These are phyloP conservation scores for Xylaria sp. DNA, from an alignment of 2,329 filamentous ascomycete species.

Conservation along the genomic window DNA sequence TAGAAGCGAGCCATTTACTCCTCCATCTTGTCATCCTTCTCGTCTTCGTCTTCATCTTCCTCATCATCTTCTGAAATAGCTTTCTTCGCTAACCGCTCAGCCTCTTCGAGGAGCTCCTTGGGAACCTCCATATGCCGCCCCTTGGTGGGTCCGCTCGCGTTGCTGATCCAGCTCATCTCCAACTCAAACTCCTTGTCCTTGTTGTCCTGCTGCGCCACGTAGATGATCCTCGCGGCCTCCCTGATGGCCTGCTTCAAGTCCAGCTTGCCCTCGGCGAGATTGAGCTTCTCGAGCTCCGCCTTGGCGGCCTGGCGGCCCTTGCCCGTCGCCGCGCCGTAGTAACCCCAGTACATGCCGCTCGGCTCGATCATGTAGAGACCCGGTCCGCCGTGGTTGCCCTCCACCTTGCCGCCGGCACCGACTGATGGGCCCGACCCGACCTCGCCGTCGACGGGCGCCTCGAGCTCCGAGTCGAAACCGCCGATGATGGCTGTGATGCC, in stretches of 20 bases:
- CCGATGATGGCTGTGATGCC: slow-evolving; percentile 94
- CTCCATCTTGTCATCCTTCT: slow-evolving; percentile 85
- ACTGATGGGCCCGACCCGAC: slow-evolving; percentile 82
- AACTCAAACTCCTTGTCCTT: slow-evolving; percentile 99
- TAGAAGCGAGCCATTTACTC: slow-evolving; percentile 64
- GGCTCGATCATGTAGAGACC: slow-evolving; percentile 99
- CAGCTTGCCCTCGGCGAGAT: slow-evolving; percentile 80
- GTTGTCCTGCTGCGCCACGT: slow-evolving; percentile 97
- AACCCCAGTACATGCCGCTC: slow-evolving; percentile 97
- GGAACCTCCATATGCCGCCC: slow-evolving; percentile 94
- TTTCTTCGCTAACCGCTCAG: slow-evolving; percentile 91
- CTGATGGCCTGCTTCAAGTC: slow-evolving; percentile 89
- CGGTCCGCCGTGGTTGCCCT: slow-evolving; percentile 82
- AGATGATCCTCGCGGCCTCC: slow-evolving; percentile 96
- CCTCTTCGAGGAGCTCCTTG: slow-evolving; percentile 88
- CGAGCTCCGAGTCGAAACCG: slow-evolving; percentile 90
- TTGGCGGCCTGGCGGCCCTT: slow-evolving; percentile 98
- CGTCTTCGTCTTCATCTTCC: slow-evolving; percentile 80
- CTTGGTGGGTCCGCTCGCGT: slow-evolving; percentile 84
- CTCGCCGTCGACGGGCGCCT: slow-evolving; percentile 87
- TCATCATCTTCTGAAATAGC: slow-evolving; percentile 89
- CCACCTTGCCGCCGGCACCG: slow-evolving; percentile 85
- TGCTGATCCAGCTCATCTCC: slow-evolving; percentile 98
- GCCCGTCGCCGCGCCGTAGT: slow-evolving; percentile 96
- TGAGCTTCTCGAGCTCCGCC: slow-evolving; percentile 97